phyloP scores from a whole-genome alignment of 2,329 filamentous ascomycete species.

The Ascochyta koolunga region DNA sequence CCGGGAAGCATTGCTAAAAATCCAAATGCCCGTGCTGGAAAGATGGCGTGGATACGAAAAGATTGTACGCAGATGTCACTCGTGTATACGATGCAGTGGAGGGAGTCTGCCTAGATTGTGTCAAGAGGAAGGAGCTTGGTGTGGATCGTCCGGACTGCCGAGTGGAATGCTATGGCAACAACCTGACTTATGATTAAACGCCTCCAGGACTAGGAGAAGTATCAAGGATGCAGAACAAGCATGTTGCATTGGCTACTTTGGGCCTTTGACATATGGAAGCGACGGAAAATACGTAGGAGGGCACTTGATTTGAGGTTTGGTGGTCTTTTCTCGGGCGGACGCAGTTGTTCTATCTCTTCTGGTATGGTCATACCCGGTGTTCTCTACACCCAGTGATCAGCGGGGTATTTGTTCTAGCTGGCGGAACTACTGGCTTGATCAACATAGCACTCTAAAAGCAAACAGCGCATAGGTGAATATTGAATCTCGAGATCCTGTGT shows the following conservation, averaged over 20 bases:
- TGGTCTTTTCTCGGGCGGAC: too few relatives aligned
- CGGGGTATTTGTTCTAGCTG: too few relatives aligned
- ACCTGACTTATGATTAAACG: background rate
- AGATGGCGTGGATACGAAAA: background rate
- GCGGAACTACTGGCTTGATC: too few relatives aligned
- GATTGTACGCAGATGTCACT: background rate
- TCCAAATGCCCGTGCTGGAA: background rate
- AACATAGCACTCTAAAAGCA: background rate
- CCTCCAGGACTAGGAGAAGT: background rate
- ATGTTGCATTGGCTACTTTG: too few relatives aligned
- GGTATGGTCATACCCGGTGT: too few relatives aligned
- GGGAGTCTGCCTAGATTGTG: background rate
- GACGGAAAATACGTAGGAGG: too few relatives aligned
- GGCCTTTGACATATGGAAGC: too few relatives aligned
- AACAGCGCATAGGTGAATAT: too few relatives aligned
- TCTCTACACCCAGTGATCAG: too few relatives aligned
- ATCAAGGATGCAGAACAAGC: background rate
- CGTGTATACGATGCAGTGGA: background rate
- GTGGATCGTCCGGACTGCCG: slow-evolving; percentile 2
- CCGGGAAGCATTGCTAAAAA: background rate
- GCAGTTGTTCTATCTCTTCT: too few relatives aligned
- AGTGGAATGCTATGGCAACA: background rate
- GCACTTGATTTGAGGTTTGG: too few relatives aligned
- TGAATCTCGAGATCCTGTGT: too few relatives aligned
- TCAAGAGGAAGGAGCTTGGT: background rate